Conservation (phyloP, 306 rosid genomes). For the Morella rubra region DNA sequence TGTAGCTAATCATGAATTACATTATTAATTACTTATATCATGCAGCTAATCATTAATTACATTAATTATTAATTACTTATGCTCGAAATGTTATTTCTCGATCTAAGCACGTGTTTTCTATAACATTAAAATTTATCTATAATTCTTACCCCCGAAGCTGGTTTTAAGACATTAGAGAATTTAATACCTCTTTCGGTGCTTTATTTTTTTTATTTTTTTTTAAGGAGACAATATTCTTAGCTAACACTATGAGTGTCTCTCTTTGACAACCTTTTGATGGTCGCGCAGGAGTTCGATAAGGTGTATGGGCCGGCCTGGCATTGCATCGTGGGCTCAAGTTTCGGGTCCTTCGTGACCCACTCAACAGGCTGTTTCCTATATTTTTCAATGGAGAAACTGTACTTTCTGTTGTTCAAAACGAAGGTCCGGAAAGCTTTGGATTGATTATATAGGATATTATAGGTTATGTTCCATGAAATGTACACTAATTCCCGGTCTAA, state of each 20-base stretch:
- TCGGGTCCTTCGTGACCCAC: slow-evolving; percentile 97
- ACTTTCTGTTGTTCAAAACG: slow-evolving; percentile 75
- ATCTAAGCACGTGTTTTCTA: no score
- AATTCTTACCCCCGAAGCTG: no score
- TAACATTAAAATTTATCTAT: no score
- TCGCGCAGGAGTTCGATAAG: slow-evolving; percentile 88
- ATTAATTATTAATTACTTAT: no score
- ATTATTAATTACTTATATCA: not conserved
- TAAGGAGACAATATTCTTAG: not conserved
- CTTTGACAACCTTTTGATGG: not conserved
- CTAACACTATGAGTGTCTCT: not conserved
- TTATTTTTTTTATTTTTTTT: no score
- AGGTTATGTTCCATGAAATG: no score
- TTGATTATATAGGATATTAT: slow-evolving; percentile 25
- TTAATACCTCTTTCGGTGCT: no score
- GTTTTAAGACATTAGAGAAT: no score
- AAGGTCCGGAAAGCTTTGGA: slow-evolving; percentile 65
- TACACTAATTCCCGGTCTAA: no score
- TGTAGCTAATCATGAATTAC: slow-evolving; percentile 31
- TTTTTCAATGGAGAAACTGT: slow-evolving; percentile 78
- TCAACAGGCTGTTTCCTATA: slow-evolving; percentile 90
- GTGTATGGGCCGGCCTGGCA: slow-evolving; percentile 98
- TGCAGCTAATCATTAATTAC: slow-evolving; percentile 31
- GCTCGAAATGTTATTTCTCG: no score
- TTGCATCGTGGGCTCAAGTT: slow-evolving; percentile 90